Base-by-base conservation (phyloP, 495 filamentous ascomycete genomes). In the Xylaria acuta region DNA sequence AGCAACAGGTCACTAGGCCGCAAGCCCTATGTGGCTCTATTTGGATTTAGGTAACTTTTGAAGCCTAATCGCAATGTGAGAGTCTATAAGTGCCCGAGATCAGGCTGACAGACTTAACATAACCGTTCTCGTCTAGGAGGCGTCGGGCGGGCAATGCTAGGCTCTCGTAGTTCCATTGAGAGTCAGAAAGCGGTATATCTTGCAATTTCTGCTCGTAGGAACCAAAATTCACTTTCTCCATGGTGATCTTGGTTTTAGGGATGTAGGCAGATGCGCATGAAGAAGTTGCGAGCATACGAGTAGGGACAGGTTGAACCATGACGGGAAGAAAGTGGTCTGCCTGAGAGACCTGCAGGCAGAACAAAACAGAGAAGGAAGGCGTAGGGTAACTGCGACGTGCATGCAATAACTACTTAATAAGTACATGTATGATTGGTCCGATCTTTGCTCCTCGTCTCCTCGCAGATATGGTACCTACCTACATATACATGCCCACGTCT, bases 1-100 rank as follows among this genome's bases (percentile, higher is more conserved):
- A 79, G 64, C n/a, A 85, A 25, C 64, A 84, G 79, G 7, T 73
- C 67, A 58, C 83, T 75, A 6, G 78, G 71, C 3, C 72, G 70
- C 16, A 80, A 74, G 9, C 51, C 64, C 7, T 74, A 54, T 30
- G 80, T 80, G 41, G 82, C 80, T 58, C 84, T 76, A 67, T 86
- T 86, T 18, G 67, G 56, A 5, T 79, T 72, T 30, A n/a, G n/a
- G n/a, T n/a, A 74, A 38, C 30, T 66, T 73, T 20, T 77, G 76
- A 27, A 80, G 74, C 27, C 70, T 76, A n/a, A 85, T 69, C 0
- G 47, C 63, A 34, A 85, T 80, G 11, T 73, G 47, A 51, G 81
- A 80, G 38, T 56, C 76, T 20, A 63, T 67, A 43, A n/a, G 67
- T 76, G 59, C 82, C 67, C 69, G 84, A 84, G 60, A 83, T 73